Base-by-base conservation (phyloP, 2,329 filamentous ascomycete species). In the Aspergillus alliaceus region DNA sequence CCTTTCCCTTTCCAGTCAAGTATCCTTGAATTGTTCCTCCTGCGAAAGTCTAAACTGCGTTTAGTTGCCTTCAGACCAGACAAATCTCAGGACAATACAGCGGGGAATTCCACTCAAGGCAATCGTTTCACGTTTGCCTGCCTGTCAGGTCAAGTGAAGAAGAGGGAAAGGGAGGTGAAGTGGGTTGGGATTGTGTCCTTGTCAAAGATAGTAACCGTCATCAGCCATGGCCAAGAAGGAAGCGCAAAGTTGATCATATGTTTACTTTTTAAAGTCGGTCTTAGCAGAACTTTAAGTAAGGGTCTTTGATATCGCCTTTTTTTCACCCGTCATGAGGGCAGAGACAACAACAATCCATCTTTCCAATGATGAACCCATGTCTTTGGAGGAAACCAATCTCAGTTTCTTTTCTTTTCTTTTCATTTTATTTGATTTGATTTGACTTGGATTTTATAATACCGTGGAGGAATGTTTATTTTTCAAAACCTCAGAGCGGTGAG, bases 401-500 rank as follows among this genome's bases (percentile, higher is more conserved):
- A n/a, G n/a, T n/a, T n/a, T n/a, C n/a, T n/a, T n/a, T n/a, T n/a
- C n/a, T n/a, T n/a, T n/a, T n/a, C n/a, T n/a, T n/a, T n/a, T n/a
- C n/a, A n/a, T n/a, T n/a, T n/a, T n/a, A n/a, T n/a, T n/a, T n/a
- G n/a, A n/a, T n/a, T n/a, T n/a, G n/a, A n/a, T n/a, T n/a, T n/a
- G n/a, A n/a, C n/a, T n/a, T n/a, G 20, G n/a, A 31, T 20, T 47
- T 47, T 42, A 18, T 31, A 32, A 31, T 47, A 44, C 22, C 6
- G 14, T 44, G 24, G 40, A n/a, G 39, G 40, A 44, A 44, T 44
- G 40, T 44, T 18, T 18, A 18, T 20, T 47, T 47, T 47, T 47
- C 18, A 8, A 27, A 42, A n/a, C n/a, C 55, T 27, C 35, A 57
- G 52, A 64, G 63, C 63, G 63, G 63, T 65, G 63, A 64, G 59